phyloP scores from a whole-genome alignment of 257 asterid genomes.

The Asclepias syriaca region DNA sequence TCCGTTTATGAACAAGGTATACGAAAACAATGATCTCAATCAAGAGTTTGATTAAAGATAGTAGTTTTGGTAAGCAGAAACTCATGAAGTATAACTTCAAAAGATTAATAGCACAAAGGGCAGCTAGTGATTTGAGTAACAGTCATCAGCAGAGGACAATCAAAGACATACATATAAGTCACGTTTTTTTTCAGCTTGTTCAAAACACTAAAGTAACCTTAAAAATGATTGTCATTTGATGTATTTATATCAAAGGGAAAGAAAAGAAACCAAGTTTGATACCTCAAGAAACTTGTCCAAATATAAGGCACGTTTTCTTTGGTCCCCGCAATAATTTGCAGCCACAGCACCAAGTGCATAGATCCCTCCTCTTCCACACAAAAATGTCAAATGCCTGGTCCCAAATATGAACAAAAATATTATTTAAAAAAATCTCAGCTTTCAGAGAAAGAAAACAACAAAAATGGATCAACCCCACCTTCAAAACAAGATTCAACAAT shows the following conservation, averaged over 20 bases:
- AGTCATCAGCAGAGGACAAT: not conserved
- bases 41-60: not conserved
- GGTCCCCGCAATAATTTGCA: conserved; percentile 50
- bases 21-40: not conserved
- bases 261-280: not conserved
- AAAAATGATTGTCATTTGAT: not conserved
- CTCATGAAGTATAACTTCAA: not conserved
- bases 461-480: not conserved
- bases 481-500: not conserved
- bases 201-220: not conserved
- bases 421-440: conserved; percentile 1
- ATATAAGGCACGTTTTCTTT: conserved; percentile 34
- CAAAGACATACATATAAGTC: not conserved
- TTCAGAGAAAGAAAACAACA: not conserved
- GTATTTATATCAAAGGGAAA: not conserved
- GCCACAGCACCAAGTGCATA: conserved; percentile 61
- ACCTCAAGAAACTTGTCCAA: conserved; percentile 56
- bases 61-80: not conserved
- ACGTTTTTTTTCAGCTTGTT: not conserved
- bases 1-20: not conserved
- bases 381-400: conserved; percentile 54
- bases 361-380: conserved; percentile 70
- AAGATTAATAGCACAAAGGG: not conserved
- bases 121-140: not conserved
- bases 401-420: conserved; percentile 9